Evolutionary conservation across 1,139 yeast species (phyloP), one percentile per base, ranked within the genome.

Genomic region (Groenewaldozyma sp.): DNA sequence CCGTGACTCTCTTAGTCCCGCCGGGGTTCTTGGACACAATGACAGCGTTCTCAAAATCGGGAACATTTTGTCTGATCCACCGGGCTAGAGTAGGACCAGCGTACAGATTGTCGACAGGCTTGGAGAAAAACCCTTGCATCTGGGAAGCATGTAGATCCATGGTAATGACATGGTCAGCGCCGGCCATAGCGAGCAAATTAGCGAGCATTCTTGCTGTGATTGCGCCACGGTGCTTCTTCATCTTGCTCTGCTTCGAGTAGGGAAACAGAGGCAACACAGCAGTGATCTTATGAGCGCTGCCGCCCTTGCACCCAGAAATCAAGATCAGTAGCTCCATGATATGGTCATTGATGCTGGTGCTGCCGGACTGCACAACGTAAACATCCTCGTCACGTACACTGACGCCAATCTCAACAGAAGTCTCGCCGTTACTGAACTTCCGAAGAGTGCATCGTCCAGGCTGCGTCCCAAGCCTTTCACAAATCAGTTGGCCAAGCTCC

Each of bases 191-290:
- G 50, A 93, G 70, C 56, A 93, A 67, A 54, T 91, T 91, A 44
- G 99, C 97, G 59, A 93, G 73, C 98, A 93, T 88, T 59, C 97
- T 75, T n/a, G 98, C 98, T 3, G 98, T 88, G 53, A 93, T 93
- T 27, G 98, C 97, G 42, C 98, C 98, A 64, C 98, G 74, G 59
- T 91, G 97, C 62, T 86, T 91, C 68, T 88, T 91, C 98, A 91
- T 93, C 67, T 91, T 91, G 48, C 91, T 78, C 63, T 93, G 98
- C 62, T 91, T 93, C 20, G 96, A 86, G 65, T 93, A 93, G 21
- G 98, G 98, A 60, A 88, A 93, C 62, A 87, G 94, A 1, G 99
- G 99, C 40, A 93, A 79, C 28, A 93, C 97, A 6, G 96, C 97
- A 16, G 98, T 91, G 59, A 91, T 86, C 60, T 88, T 87, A 54